Base-by-base conservation (phyloP, 2,329 filamentous ascomycete genomes). In the Epicoccum nigrum region DNA sequence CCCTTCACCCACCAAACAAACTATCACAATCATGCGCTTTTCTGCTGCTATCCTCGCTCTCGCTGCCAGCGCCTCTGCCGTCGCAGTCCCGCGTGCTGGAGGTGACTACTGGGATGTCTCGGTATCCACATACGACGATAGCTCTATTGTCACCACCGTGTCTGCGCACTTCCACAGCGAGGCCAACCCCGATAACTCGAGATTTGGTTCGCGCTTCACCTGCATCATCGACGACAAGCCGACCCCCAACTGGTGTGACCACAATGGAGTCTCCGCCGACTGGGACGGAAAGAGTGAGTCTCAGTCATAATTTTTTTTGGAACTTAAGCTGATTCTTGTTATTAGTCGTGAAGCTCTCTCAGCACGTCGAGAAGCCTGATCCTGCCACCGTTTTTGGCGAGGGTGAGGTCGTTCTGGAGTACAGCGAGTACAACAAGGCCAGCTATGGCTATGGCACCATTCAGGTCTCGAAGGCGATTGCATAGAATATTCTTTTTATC, bases 281-380 rank as follows among this genome's bases (percentile, higher is more conserved):
- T 48, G 21, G 19, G 45, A 41, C 35, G 45, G 45, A 19, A 34
- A 41, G 21, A 48, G 45, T 48, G 20, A 41, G 45, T 48, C 30
- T 20, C 9, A 13, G 9, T 17, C 45, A 23, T 16, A 17, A 32
- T 17, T 15, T 38, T 8, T n/a, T 15, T n/a, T n/a, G n/a, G n/a
- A n/a, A n/a, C n/a, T n/a, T n/a, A n/a, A n/a, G n/a, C n/a, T n/a
- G n/a, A 15, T 38, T 15, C 40, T 16, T 32, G 6, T 33, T 7
- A 32, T 33, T 21, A 43, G 40, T n/a, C 27, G 27, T 43, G 27
- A 43, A 43, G 40, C 28, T 43, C 8, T 43, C 40, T 16, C 40
- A 43, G 40, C 17, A 23, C 3, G 27, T 43, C 17, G 40, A 43
- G 40, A 43, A 43, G 28, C 40, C 40, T 2, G 13, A 43, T 15